Conservation (phyloP, 2,329 filamentous ascomycete species). For the Xylaria hypoxylon region DNA sequence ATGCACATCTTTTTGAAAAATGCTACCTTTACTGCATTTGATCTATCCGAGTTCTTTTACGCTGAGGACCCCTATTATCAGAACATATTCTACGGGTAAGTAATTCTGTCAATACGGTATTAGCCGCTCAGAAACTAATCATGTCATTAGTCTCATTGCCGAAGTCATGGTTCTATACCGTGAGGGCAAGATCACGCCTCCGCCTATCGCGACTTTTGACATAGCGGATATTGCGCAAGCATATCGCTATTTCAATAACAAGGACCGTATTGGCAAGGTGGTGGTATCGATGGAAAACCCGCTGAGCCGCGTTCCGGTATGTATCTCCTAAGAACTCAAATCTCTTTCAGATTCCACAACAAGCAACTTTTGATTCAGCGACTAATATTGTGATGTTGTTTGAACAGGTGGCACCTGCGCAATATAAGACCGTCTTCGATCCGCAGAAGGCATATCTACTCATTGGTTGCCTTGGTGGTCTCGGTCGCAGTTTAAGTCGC, state of each 20-base stretch:
- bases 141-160: neutral
- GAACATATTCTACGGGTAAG: neutral
- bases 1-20: conserved; percentile 57
- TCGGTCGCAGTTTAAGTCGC: conserved; percentile 50
- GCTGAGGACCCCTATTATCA: neutral
- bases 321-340: neutral
- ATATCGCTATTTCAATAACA: conserved; percentile 37
- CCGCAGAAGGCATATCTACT: conserved; percentile 39
- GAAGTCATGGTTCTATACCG: conserved; percentile 30
- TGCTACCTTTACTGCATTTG: conserved; percentile 55
- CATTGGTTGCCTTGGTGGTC: conserved; percentile 48
- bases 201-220: conserved; percentile 34
- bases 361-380: no score
- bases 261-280: conserved; percentile 41
- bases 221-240: conserved; percentile 29
- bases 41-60: conserved; percentile 47
- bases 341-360: neutral
- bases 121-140: neutral
- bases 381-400: neutral
- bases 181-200: conserved; percentile 25
- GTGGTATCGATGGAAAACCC: conserved; percentile 40
- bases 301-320: conserved; percentile 3
- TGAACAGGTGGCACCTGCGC: conserved; percentile 18
- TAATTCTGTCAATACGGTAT: neutral
- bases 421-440: conserved; percentile 32